A percentile compares a stretch with the other conserved stretches of the same genome.
These are phyloP conservation scores for Hypoxylon sp. DNA, from an alignment of 2,329 filamentous ascomycete genomes.

Conservation along the genomic window DNA sequence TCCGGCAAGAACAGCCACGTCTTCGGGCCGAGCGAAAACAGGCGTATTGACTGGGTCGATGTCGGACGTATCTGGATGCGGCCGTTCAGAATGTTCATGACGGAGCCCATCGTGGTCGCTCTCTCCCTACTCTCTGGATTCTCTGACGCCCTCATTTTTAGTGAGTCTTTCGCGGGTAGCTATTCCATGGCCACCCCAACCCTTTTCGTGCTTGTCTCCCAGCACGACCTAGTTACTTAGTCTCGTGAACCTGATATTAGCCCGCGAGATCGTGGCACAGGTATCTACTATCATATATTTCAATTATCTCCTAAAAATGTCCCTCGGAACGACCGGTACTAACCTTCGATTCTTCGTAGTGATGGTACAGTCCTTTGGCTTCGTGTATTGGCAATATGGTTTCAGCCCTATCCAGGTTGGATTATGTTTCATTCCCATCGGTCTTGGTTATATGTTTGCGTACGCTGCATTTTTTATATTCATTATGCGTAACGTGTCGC, in stretches of 20 bases:
- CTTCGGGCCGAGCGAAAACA: conserved; percentile 77
- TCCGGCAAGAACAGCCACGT: conserved; percentile 70
- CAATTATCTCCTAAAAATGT: neutral
- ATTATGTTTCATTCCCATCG: conserved; percentile 75
- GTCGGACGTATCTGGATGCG: conserved; percentile 71
- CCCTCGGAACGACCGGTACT: neutral
- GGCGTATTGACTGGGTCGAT: conserved; percentile 72
- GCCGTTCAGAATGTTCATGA: conserved; percentile 80
- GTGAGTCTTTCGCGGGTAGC: conserved; percentile 23
- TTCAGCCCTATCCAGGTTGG: conserved; percentile 72
- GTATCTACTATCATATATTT: neutral
- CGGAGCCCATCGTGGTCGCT: conserved; percentile 80
- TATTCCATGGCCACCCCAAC: neutral
- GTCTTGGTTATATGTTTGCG: conserved; percentile 75
- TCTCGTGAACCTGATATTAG: neutral
- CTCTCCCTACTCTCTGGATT: conserved; percentile 80
- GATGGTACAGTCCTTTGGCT: conserved; percentile 78
- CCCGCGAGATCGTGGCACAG: neutral
- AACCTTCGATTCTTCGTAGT: conserved; percentile 51
- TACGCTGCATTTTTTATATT: conserved; percentile 72
- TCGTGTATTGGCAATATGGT: conserved; percentile 78
- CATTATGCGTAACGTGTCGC: conserved; percentile 67
- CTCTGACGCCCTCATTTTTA: conserved; percentile 82
- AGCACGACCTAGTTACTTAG: too few species aligned
- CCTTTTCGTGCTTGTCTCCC: neutral